A percentile compares a stretch with the other conserved stretches of the same genome.
Evolutionary conservation across 306 rosid genomes (phyloP).

Genomic region (Pterocarpus santalinus): DNA sequence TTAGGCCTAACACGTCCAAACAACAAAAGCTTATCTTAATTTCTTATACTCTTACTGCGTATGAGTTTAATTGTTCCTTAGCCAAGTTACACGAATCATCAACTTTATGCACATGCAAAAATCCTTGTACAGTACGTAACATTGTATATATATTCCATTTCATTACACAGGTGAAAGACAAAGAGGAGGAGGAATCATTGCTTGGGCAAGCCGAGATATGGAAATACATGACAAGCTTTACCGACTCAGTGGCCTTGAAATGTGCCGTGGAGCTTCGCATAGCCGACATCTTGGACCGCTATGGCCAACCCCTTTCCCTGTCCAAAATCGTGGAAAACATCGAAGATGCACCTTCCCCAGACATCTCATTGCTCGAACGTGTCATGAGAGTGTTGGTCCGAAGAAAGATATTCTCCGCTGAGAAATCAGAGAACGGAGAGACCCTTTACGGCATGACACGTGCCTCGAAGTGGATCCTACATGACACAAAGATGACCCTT

Average conservation of each 20-base stretch:
- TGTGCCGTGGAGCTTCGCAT: conserved; percentile 49
- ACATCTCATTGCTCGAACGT: conserved; percentile 35
- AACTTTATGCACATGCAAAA: background rate
- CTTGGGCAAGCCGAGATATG: conserved; percentile 59
- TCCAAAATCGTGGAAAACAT: conserved; percentile 45
- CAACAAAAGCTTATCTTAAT: too few relatives aligned
- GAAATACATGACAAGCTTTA: conserved; percentile 52
- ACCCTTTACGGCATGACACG: conserved; percentile 50
- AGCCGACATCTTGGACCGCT: conserved; percentile 56
- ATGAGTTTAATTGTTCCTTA: too few relatives aligned
- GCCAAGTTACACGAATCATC: too few relatives aligned
- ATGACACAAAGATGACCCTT: conserved; percentile 53
- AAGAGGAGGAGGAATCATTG: conserved; percentile 51
- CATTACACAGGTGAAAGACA: conserved; percentile 36
- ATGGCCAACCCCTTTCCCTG: conserved; percentile 47
- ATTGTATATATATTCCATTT: background rate
- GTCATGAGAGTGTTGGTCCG: conserved; percentile 58
- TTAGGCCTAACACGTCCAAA: too few relatives aligned
- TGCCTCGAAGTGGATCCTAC: conserved; percentile 54
- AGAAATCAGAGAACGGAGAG: conserved; percentile 40
- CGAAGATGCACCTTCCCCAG: conserved; percentile 53
- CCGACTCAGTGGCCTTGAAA: conserved; percentile 55
- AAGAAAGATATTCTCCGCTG: conserved; percentile 52
- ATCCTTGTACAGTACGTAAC: too few relatives aligned
- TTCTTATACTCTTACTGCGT: too few relatives aligned